A percentile compares a stretch with the other conserved stretches of the same genome.
These are phyloP conservation scores for carrot (Daucus carota) DNA, from an alignment of 129 eudicot species.

Conservation along the genomic window DNA sequence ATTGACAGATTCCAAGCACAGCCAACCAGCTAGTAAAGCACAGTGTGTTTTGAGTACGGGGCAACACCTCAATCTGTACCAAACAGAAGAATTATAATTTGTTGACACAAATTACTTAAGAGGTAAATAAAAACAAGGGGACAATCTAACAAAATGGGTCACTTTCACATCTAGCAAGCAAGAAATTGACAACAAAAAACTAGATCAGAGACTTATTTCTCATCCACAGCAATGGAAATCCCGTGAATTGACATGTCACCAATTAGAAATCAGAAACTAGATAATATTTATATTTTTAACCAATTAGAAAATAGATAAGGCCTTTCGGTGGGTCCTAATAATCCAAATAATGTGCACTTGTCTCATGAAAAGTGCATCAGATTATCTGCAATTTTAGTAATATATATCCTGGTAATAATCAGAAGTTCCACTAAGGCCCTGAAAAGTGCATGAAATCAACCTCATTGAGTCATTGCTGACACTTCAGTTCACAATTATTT, in stretches of 20 bases:
- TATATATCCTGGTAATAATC: background rate
- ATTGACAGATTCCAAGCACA: too few relatives aligned
- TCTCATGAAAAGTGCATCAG: conserved; percentile 17
- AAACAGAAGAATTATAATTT: background rate
- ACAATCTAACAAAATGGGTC: background rate
- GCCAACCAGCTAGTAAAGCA: too few relatives aligned
- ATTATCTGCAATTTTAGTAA: background rate
- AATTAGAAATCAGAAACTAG: conserved; percentile 35
- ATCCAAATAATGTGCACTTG: background rate
- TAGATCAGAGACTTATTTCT: conserved; percentile 6
- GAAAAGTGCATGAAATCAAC: conserved; percentile 20
- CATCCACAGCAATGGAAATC: conserved; percentile 32
- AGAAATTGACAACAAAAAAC: background rate
- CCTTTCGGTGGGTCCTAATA: conserved; percentile 32
- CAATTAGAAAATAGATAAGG: conserved; percentile 64
- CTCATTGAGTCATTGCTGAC: conserved; percentile 25
- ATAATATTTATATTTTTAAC: conserved; percentile 31
- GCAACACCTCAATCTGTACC: too few relatives aligned
- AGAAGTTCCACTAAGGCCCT: background rate
- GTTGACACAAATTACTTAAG: background rate
- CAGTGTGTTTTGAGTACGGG: too few relatives aligned
- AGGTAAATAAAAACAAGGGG: background rate
- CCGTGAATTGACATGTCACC: conserved; percentile 38
- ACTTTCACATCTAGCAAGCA: background rate
- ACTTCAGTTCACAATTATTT: conserved; percentile 8